Evolutionary conservation across 257 asterid species (phyloP).

Genomic region (Misopates orontium): DNA sequence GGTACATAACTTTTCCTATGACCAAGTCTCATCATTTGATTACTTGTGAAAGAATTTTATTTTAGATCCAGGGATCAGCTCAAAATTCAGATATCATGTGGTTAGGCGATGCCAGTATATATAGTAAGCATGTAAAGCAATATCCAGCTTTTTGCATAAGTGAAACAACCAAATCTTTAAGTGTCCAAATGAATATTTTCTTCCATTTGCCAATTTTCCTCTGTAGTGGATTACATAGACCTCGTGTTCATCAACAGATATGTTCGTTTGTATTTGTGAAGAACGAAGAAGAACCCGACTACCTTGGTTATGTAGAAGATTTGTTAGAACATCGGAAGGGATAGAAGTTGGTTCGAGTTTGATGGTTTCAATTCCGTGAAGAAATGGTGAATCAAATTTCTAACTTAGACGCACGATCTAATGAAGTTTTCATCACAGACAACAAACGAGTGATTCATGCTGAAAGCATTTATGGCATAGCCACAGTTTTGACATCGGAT

Average conservation of each 20-base stretch:
- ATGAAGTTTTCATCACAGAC: slow-evolving; percentile 57
- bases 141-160: slow-evolving; percentile 46
- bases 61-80: neutral
- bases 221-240: neutral
- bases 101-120: slow-evolving; percentile 51
- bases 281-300: too few species aligned
- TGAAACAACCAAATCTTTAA: slow-evolving; percentile 35
- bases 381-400: slow-evolving; percentile 39
- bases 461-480: slow-evolving; percentile 40
- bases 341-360: neutral
- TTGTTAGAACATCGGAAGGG: neutral
- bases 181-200: neutral
- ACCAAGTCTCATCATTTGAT: too few species aligned
- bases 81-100: slow-evolving; percentile 40
- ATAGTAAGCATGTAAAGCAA: slow-evolving; percentile 51
- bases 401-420: slow-evolving; percentile 30
- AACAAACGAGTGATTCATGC: slow-evolving; percentile 37
- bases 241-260: neutral
- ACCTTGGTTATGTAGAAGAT: neutral
- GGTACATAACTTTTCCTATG: too few species aligned
- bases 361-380: neutral
- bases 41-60: neutral
- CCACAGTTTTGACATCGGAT: slow-evolving; percentile 45
- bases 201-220: neutral
- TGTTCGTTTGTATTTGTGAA: neutral